Evolutionary conservation across 108 stramenopile species (phyloP).

Genomic region (Cylindrotheca fusiformis): DNA sequence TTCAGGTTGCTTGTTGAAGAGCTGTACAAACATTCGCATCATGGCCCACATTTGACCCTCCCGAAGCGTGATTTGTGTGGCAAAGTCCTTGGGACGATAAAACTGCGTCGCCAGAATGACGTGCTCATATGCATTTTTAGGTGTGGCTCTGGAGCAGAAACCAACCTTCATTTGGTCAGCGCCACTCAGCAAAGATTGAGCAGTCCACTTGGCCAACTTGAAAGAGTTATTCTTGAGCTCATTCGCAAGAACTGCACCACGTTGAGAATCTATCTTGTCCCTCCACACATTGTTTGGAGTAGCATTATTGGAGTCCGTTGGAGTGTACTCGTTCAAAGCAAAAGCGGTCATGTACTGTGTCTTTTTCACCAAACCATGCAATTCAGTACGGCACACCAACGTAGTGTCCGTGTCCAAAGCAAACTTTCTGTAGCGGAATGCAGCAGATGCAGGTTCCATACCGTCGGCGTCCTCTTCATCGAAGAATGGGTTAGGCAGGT

Average conservation of each 20-base stretch:
- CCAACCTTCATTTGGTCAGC: constrained; percentile 99
- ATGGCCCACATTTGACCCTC: constrained; percentile 98
- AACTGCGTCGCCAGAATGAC: constrained; percentile 92
- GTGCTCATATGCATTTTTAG: constrained; percentile 92
- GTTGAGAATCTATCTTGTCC: constrained; percentile 92
- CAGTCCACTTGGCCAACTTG: constrained; percentile 98
- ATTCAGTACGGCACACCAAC: constrained; percentile 78
- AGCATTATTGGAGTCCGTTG: constrained; percentile 16
- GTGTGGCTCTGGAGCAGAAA: constrained; percentile 78
- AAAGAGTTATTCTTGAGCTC: constrained; percentile 98
- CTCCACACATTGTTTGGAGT: constrained; percentile 38
- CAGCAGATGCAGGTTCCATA: constrained; percentile 93
- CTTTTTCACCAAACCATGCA: constrained; percentile 80
- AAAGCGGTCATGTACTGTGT: constrained; percentile 92
- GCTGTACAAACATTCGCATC: constrained; percentile 91
- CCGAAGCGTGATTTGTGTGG: constrained; percentile 91
- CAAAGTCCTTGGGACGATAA: constrained; percentile 96
- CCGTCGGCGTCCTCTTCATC: constrained; percentile 94
- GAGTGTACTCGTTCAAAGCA: constrained; percentile 95
- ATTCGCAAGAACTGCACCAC: constrained; percentile 94
- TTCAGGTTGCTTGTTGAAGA: constrained; percentile 82
- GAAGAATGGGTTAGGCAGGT: constrained; percentile 94
- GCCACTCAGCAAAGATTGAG: constrained; percentile 92
- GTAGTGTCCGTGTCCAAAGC: constrained; percentile 69
- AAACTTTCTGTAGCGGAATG: constrained; percentile 97